Conservation (phyloP, 345 rosid species). For the Xanthoceras sorbifolium region DNA sequence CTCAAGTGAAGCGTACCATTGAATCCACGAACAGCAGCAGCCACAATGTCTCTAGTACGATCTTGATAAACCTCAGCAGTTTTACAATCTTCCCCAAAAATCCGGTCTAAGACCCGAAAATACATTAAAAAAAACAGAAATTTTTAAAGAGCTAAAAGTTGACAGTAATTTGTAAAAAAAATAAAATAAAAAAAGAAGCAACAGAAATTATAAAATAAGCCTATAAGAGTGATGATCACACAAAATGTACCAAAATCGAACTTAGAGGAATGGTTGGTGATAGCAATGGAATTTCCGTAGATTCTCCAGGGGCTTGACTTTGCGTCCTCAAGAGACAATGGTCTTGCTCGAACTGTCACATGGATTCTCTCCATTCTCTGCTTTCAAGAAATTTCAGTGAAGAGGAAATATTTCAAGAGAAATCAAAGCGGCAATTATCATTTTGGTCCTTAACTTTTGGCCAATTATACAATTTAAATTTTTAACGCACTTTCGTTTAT, state of each 20-base stretch:
- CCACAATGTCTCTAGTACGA: slow-evolving; percentile 73
- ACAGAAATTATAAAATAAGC: neutral
- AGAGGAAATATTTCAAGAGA: too few species aligned
- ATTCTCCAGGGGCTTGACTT: slow-evolving; percentile 83
- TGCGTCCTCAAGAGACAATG: slow-evolving; percentile 75
- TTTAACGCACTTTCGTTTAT: too few species aligned
- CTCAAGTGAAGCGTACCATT: slow-evolving; percentile 54
- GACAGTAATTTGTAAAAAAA: too few species aligned
- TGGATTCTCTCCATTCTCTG: slow-evolving; percentile 77
- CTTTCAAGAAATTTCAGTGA: neutral
- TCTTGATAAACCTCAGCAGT: slow-evolving; percentile 69
- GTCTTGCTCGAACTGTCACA: slow-evolving; percentile 80
- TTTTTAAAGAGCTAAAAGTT: neutral
- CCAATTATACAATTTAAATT: too few species aligned
- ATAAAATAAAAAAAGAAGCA: too few species aligned
- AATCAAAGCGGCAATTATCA: too few species aligned
- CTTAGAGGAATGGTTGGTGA: slow-evolving; percentile 52
- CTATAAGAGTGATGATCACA: neutral
- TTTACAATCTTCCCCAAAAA: slow-evolving; percentile 67
- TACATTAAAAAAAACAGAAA: neutral
- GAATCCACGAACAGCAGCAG: slow-evolving; percentile 88
- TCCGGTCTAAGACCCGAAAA: slow-evolving; percentile 43
- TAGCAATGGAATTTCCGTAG: slow-evolving; percentile 62
- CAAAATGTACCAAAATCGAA: slow-evolving; percentile 68
- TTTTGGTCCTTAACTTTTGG: too few species aligned